Evolutionary conservation across 257 asterid species (phyloP).

Genomic region (Avicennia marina): DNA sequence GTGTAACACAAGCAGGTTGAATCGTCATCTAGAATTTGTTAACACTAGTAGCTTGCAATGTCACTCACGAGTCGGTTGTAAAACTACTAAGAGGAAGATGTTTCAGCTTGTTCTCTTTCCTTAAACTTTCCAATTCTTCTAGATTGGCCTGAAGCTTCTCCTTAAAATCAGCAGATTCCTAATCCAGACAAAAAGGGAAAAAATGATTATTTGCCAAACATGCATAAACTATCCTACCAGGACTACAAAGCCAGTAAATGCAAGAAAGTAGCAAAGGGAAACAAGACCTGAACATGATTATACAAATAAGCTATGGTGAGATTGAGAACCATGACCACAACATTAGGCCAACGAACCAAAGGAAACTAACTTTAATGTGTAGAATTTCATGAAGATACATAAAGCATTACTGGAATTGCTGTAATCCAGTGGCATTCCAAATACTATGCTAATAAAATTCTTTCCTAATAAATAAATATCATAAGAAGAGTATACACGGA

Average conservation of each 20-base stretch:
- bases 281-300: not conserved
- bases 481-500: not conserved
- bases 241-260: not conserved
- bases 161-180: slow-evolving; percentile 58
- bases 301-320: not conserved
- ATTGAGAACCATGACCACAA: not conserved
- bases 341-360: not conserved
- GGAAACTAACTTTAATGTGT: not conserved
- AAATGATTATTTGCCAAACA: slow-evolving; percentile 1
- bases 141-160: slow-evolving; percentile 48
- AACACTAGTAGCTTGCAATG: not conserved
- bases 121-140: slow-evolving; percentile 53
- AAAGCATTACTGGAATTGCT: not conserved
- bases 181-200: slow-evolving; percentile 19
- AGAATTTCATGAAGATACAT: not conserved
- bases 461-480: not conserved
- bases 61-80: slow-evolving; percentile 52
- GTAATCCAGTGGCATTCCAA: not conserved
- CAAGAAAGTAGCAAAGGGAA: too few species aligned
- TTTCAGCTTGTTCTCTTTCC: slow-evolving; percentile 46
- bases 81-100: slow-evolving; percentile 52
- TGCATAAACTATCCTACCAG: not conserved
- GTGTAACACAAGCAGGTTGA: not conserved
- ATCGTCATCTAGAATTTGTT: not conserved
- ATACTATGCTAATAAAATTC: not conserved